Base-by-base conservation (phyloP, 1,139 yeast genomes). In the Diutina catenulata region DNA sequence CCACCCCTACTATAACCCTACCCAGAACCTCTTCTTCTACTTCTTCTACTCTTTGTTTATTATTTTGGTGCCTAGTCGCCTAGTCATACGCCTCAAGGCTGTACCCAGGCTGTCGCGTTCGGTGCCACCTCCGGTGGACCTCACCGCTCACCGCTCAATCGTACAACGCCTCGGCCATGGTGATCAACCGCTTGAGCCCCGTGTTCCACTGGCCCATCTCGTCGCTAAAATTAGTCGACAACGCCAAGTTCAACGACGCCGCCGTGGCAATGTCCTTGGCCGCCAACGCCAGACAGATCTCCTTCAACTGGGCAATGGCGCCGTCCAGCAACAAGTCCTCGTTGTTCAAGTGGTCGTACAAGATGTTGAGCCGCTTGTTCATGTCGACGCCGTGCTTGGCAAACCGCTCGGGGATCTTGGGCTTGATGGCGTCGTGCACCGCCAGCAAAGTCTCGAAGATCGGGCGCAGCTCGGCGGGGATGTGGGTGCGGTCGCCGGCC, bases 121-220 rank as follows among this genome's bases (percentile, higher is more conserved):
- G n/a, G n/a, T n/a, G n/a, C n/a, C n/a, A n/a, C n/a, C n/a, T n/a
- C n/a, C n/a, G n/a, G n/a, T n/a, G n/a, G n/a, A n/a, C n/a, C n/a
- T n/a, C n/a, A n/a, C 23, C 6, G 6, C 6, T 9, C 13, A 14
- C 14, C 16, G 16, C 15, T 14, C 13, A 31, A 21, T 31, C 15
- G 16, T 31, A 31, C 35, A 31, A 21, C 6, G 13, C 78, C 47
- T 70, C 75, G 35, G 70, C 74, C 77, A 91, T 82, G 44, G 81
- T 83, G 44, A 91, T 77, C 48, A 91, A 70, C 49, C 96, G 75
- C 60, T 82, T 86, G 39, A 91, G 80, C 50, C 98, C 98, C 20
- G 84, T 76, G 63, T 84, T 76, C 98, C 98, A 91, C 49, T 81
- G 77, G 10, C 95, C 95, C 46, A 83, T 76, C 56, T 88, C 95